phyloP scores from a whole-genome alignment of 2,329 filamentous ascomycete genomes.

The Alternaria triticina region DNA sequence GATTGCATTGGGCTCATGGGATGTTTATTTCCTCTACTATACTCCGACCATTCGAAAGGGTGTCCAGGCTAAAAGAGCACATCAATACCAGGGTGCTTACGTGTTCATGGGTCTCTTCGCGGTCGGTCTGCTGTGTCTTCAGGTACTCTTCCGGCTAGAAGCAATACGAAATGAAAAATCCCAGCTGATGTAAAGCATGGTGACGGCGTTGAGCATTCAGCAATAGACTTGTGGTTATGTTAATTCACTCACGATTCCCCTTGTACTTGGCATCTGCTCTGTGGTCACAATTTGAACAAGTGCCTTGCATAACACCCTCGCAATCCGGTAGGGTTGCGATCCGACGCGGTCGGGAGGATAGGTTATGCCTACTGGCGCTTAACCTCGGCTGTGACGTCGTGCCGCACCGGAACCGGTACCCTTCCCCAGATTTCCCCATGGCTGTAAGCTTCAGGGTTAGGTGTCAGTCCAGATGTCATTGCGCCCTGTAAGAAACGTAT shows the following conservation, averaged over 20 bases:
- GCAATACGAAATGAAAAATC: slow-evolving; percentile 49
- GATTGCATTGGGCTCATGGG: slow-evolving; percentile 49
- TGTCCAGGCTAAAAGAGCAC: slow-evolving; percentile 50
- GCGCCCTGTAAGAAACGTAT: not conserved
- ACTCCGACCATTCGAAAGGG: slow-evolving; percentile 46
- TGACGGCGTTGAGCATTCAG: slow-evolving; percentile 41
- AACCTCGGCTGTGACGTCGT: slow-evolving; percentile 40
- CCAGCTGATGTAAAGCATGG: slow-evolving; percentile 44
- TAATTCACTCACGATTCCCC: slow-evolving; percentile 31
- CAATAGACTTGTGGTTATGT: slow-evolving; percentile 15
- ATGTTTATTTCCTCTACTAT: slow-evolving; percentile 46
- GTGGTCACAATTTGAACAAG: not conserved
- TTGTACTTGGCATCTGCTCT: not conserved
- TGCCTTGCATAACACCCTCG: not conserved
- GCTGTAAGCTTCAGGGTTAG: not conserved
- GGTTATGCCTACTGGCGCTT: slow-evolving; percentile 21
- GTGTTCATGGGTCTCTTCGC: slow-evolving; percentile 49
- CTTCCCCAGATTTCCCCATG: slow-evolving; percentile 28
- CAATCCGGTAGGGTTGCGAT: not conserved
- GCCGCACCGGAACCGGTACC: slow-evolving; percentile 14
- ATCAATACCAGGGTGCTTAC: slow-evolving; percentile 43
- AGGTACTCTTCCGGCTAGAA: slow-evolving; percentile 49
- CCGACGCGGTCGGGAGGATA: slow-evolving; percentile 12
- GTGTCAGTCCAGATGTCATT: not conserved
- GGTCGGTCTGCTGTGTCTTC: slow-evolving; percentile 45